Percentiles rank a stretch among this genome's conserved stretches.
phyloP scores from a whole-genome alignment of 2,329 filamentous ascomycete genomes.

The Epichloe brachyelytri region DNA sequence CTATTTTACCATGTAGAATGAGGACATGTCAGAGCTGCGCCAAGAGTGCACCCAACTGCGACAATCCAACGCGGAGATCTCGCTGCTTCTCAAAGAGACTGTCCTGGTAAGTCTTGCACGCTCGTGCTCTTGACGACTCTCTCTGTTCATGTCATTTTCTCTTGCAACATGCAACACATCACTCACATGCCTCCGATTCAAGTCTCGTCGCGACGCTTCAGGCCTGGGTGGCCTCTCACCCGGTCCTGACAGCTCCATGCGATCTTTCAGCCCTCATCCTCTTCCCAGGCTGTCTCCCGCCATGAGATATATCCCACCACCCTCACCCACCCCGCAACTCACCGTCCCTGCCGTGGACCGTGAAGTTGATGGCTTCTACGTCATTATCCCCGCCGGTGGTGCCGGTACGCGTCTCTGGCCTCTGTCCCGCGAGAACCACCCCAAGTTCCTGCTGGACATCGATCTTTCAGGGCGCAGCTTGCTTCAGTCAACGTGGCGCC shows the following conservation, averaged over 20 bases:
- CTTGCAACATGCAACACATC: background rate
- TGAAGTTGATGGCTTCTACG: conserved; percentile 15
- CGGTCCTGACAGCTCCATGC: conserved; percentile 3
- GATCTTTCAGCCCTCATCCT: conserved; percentile 8
- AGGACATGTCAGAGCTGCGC: conserved; percentile 13
- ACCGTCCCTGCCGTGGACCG: conserved; percentile 8
- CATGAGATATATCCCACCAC: conserved; percentile 7
- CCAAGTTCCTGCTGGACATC: conserved; percentile 16
- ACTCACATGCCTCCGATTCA: background rate
- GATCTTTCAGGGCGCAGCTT: conserved; percentile 14
- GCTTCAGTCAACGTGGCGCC: conserved; percentile 15
- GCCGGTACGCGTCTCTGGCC: conserved; percentile 16
- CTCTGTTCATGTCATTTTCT: background rate
- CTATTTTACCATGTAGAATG: conserved; percentile 7
- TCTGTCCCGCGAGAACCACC: conserved; percentile 15
- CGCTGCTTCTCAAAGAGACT: conserved; percentile 11
- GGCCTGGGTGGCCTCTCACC: conserved; percentile 4
- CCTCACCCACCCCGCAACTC: conserved; percentile 6
- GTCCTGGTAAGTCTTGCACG: conserved; percentile 7
- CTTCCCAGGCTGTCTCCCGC: conserved; percentile 6
- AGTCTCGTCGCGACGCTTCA: conserved; percentile 5
- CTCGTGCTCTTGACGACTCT: background rate
- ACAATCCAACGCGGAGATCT: conserved; percentile 12
- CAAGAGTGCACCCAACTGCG: conserved; percentile 13
- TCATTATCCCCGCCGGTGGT: conserved; percentile 16